Conservation (phyloP, 2,329 filamentous ascomycete species). For the Berkeleyomyces basicola region DNA sequence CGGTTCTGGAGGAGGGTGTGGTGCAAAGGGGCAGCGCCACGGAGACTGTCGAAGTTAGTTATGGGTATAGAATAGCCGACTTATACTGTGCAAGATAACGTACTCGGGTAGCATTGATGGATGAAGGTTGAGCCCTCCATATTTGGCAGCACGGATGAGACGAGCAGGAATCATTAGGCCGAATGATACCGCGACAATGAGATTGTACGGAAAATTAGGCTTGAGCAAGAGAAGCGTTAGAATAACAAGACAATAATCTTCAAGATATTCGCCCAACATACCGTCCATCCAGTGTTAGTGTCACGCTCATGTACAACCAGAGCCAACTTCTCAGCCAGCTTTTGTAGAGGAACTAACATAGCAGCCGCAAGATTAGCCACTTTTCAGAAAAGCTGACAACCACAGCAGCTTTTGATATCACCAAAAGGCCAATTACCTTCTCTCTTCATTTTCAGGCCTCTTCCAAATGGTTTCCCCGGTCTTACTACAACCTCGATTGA, state of each 20-base stretch:
- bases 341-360: slow-evolving; percentile 48
- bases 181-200: slow-evolving; percentile 88
- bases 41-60: slow-evolving; percentile 36
- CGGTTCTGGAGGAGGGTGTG: slow-evolving; percentile 56
- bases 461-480: slow-evolving; percentile 60
- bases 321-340: slow-evolving; percentile 42
- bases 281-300: slow-evolving; percentile 69
- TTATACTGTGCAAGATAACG: slow-evolving; percentile 15
- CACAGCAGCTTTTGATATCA: not conserved
- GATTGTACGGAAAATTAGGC: slow-evolving; percentile 47
- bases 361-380: not conserved
- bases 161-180: slow-evolving; percentile 72
- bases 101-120: slow-evolving; percentile 80
- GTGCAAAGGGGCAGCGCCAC: slow-evolving; percentile 74
- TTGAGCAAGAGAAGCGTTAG: slow-evolving; percentile 18
- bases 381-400: not conserved
- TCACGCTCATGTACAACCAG: slow-evolving; percentile 59
- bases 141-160: slow-evolving; percentile 51
- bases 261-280: slow-evolving; percentile 23
- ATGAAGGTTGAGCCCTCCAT: slow-evolving; percentile 86
- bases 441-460: slow-evolving; percentile 51
- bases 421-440: slow-evolving; percentile 26
- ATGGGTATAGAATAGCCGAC: not conserved
- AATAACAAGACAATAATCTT: slow-evolving; percentile 2
- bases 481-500: slow-evolving; percentile 78